Conservation (phyloP, 176 grass and related monocot species). For the Zoysia pacifica region DNA sequence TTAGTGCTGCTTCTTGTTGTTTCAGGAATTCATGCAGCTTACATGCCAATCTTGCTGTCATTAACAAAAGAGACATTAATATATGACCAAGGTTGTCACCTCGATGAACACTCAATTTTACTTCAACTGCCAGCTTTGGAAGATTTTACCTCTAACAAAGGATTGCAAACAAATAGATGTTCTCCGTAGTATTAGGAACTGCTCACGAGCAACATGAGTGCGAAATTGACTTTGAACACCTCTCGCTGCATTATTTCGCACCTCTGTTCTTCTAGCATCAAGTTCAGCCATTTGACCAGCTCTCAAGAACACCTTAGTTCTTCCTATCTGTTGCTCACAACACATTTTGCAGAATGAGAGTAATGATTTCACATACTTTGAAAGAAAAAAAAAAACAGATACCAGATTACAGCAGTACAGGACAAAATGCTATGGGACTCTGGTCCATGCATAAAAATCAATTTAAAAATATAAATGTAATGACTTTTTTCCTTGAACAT, state of each 20-base stretch:
- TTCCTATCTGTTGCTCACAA: constrained; percentile 71
- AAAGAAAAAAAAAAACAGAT: constrained; percentile 25
- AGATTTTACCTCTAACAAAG: constrained; percentile 73
- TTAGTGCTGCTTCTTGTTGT: constrained; percentile 78
- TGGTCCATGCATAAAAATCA: constrained; percentile 13
- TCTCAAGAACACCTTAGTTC: constrained; percentile 93
- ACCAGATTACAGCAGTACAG: constrained; percentile 27
- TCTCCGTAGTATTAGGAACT: constrained; percentile 64
- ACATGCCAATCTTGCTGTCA: constrained; percentile 80
- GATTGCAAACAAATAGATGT: constrained; percentile 65
- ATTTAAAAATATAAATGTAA: constrained; percentile 21
- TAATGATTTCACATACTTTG: constrained; percentile 13
- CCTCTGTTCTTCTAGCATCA: constrained; percentile 93
- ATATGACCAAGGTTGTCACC: constrained; percentile 32
- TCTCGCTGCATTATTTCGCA: constrained; percentile 76
- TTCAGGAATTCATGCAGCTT: constrained; percentile 62
- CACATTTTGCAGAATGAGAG: constrained; percentile 29
- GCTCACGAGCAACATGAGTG: constrained; percentile 75
- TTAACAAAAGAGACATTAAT: constrained; percentile 39
- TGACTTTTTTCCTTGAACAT: neutral
- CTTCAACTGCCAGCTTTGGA: neutral
- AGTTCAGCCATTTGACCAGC: constrained; percentile 99
- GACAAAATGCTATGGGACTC: constrained; percentile 29
- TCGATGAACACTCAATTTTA: constrained; percentile 13
- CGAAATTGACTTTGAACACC: constrained; percentile 77